A percentile compares a stretch with the other conserved stretches of the same genome.
Conservation (phyloP, 768 basidiomycete species). For the Hemileccinum impolitum region DNA sequence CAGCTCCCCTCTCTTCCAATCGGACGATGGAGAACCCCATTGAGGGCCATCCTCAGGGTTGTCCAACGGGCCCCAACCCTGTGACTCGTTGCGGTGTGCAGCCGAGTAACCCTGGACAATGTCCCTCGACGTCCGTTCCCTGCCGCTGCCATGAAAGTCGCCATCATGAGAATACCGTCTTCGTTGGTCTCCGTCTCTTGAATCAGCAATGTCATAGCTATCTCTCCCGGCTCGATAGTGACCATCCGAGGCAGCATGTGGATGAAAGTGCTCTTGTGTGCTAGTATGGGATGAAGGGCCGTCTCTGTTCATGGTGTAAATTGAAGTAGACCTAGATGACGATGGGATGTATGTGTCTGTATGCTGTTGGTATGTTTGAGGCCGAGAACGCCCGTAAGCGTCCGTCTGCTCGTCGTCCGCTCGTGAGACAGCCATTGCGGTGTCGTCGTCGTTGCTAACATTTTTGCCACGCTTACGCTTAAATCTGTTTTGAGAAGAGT, state of each 20-base stretch:
- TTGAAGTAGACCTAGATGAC: constrained; percentile 40
- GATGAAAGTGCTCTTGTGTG: constrained; percentile 42
- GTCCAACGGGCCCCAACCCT: constrained; percentile 39
- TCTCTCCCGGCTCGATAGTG: constrained; percentile 52
- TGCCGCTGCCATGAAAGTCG: constrained; percentile 38
- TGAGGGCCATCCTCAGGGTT: constrained; percentile 40
- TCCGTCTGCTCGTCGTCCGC: constrained; percentile 51
- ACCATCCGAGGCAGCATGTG: constrained; percentile 39
- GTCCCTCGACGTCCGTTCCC: constrained; percentile 46
- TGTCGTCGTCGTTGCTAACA: constrained; percentile 49
- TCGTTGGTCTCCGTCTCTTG: constrained; percentile 48
- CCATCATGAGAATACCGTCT: constrained; percentile 38
- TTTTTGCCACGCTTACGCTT: constrained; percentile 53
- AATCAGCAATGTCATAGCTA: constrained; percentile 41
- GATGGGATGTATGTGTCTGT: constrained; percentile 47
- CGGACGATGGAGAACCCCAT: constrained; percentile 44
- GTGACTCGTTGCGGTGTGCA: constrained; percentile 46
- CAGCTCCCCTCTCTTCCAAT: constrained; percentile 37
- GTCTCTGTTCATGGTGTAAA: constrained; percentile 50
- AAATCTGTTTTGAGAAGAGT: constrained; percentile 37
- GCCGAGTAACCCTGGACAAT: constrained; percentile 45
- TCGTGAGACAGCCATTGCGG: constrained; percentile 39
- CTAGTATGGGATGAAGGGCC: constrained; percentile 46
- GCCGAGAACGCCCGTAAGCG: constrained; percentile 51
- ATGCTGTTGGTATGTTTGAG: constrained; percentile 36